These are phyloP conservation scores for Pisolithus microcarpus DNA, from an alignment of 768 basidiomycete genomes.

Conservation along the genomic window DNA sequence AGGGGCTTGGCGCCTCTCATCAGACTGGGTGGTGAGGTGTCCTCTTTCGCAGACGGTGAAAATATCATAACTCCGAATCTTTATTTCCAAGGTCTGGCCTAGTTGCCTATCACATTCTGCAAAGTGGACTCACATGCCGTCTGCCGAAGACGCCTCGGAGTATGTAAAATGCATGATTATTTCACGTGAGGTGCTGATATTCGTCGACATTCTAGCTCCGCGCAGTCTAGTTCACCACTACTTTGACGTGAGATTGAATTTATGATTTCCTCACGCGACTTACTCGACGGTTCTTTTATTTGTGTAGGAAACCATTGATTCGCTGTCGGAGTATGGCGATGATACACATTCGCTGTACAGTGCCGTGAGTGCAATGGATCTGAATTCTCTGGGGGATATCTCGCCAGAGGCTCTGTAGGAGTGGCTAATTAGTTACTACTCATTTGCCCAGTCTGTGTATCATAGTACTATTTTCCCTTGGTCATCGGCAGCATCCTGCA, in stretches of 20 bases:
- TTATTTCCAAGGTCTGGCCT: conserved; percentile 63
- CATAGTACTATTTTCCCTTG: no score
- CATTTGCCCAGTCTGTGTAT: no score
- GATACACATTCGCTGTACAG: conserved; percentile 59
- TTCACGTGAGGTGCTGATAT: background rate
- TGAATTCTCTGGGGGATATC: conserved; percentile 56
- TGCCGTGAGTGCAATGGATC: conserved; percentile 49
- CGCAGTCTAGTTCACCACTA: conserved; percentile 84
- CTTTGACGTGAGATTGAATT: conserved; percentile 65
- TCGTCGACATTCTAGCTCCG: conserved; percentile 50
- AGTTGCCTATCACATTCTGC: conserved; percentile 86
- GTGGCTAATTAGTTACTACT: no score
- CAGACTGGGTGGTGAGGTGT: conserved; percentile 89
- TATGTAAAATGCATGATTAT: conserved; percentile 40
- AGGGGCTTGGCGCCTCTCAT: conserved; percentile 93
- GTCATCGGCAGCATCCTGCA: no score
- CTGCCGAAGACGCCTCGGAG: conserved; percentile 92
- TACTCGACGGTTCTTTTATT: conserved; percentile 1
- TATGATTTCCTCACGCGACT: background rate
- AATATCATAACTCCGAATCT: background rate
- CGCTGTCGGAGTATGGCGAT: conserved; percentile 67
- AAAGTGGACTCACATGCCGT: conserved; percentile 82
- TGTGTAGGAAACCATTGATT: conserved; percentile 63
- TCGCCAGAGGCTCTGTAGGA: conserved; percentile 62
- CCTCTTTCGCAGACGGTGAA: background rate